These are phyloP conservation scores for Dactylellina leptospora DNA, from an alignment of 2,329 filamentous ascomycete species.

Conservation along the genomic window DNA sequence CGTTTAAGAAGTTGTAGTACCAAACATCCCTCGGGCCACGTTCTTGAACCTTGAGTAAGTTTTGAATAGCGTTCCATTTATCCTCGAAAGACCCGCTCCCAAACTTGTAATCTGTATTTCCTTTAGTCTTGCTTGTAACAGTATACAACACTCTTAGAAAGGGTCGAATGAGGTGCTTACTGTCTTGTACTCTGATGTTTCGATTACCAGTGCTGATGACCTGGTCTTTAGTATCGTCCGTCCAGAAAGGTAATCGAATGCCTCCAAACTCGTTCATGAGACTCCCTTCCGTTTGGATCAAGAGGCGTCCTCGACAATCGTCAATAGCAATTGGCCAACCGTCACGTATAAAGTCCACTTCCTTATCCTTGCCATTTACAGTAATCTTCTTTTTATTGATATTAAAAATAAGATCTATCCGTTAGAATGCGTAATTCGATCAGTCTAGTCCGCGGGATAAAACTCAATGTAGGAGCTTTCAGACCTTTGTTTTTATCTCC, in stretches of 20 bases:
- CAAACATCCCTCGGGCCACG: neutral
- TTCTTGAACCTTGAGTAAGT: neutral
- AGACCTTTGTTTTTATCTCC: no score
- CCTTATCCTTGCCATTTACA: no score
- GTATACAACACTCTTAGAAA: neutral
- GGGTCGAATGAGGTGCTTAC: neutral
- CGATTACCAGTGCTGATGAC: neutral
- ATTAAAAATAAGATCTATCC: no score
- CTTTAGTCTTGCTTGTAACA: no score
- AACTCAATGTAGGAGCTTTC: no score
- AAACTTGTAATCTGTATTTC: neutral
- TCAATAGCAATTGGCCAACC: neutral
- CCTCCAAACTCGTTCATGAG: neutral
- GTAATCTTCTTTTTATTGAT: no score
- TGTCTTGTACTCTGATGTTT: neutral
- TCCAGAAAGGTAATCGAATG: neutral
- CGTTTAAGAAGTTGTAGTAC: conserved; percentile 10
- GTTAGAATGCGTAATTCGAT: no score
- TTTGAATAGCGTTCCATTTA: neutral
- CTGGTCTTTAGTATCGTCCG: neutral
- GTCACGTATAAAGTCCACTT: no score
- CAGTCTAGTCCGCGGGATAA: no score
- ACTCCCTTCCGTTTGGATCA: neutral
- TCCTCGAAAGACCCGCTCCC: neutral
- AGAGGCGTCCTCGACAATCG: neutral